phyloP scores from a whole-genome alignment of 2,329 filamentous ascomycete genomes.

The Alternaria sp. region DNA sequence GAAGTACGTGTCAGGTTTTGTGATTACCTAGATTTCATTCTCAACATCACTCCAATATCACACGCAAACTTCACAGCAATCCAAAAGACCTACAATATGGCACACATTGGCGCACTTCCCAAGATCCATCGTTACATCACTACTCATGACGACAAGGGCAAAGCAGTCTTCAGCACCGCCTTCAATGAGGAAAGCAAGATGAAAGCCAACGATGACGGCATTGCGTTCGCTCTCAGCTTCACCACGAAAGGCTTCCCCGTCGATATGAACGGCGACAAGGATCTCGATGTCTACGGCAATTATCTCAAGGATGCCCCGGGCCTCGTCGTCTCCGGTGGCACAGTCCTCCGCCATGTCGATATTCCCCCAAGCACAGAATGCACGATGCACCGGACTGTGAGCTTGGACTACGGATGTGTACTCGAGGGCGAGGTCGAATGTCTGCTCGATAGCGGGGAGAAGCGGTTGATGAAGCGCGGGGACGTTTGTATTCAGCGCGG shows the following conservation, averaged over 20 bases:
- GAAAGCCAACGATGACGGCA: slow-evolving; percentile 54
- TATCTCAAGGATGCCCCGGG: slow-evolving; percentile 59
- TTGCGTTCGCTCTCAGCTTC: slow-evolving; percentile 61
- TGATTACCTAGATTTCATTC: background rate
- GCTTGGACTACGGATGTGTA: slow-evolving; percentile 52
- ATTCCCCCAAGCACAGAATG: slow-evolving; percentile 47
- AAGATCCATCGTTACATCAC: slow-evolving; percentile 51
- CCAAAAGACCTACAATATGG: slow-evolving; percentile 32
- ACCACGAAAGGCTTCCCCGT: slow-evolving; percentile 60
- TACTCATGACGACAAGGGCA: slow-evolving; percentile 46
- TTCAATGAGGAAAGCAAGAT: slow-evolving; percentile 49
- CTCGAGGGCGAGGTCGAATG: slow-evolving; percentile 52
- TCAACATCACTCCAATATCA: background rate
- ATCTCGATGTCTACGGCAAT: slow-evolving; percentile 57
- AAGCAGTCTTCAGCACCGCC: slow-evolving; percentile 49
- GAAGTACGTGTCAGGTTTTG: background rate
- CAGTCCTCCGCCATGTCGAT: slow-evolving; percentile 57
- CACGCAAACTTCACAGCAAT: background rate
- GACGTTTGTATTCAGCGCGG: slow-evolving; percentile 52
- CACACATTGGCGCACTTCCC: slow-evolving; percentile 43
- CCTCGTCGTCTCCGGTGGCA: slow-evolving; percentile 59
- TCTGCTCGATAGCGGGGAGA: slow-evolving; percentile 52
- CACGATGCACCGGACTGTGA: slow-evolving; percentile 54
- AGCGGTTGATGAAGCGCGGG: slow-evolving; percentile 47
- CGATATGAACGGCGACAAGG: slow-evolving; percentile 56